A percentile compares a stretch with the other conserved stretches of the same genome.
phyloP scores from a whole-genome alignment of 1,139 yeast genomes.

The Yamadazyma diospyri region DNA sequence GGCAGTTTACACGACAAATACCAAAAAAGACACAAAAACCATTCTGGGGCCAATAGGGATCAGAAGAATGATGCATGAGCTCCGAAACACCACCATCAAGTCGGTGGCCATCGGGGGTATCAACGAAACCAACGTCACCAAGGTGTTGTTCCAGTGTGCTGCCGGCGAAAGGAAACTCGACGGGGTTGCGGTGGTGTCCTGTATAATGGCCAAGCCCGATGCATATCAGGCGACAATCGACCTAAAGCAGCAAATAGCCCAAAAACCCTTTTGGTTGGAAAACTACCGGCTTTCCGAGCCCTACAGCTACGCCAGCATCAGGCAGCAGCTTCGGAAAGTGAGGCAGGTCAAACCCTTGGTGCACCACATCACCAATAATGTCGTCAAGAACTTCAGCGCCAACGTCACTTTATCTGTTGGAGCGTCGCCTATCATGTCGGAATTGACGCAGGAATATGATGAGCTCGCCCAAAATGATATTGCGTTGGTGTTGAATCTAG shows the following conservation, averaged over 20 bases:
- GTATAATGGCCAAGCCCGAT: constrained; percentile 68
- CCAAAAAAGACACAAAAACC: constrained; percentile 55
- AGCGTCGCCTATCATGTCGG: constrained; percentile 93
- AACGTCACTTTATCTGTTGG: constrained; percentile 85
- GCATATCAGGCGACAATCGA: constrained; percentile 54
- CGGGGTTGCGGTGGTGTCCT: constrained; percentile 86
- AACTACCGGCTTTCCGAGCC: neutral
- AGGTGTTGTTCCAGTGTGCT: constrained; percentile 50
- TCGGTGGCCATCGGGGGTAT: constrained; percentile 89
- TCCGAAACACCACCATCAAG: constrained; percentile 37
- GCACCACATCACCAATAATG: constrained; percentile 86
- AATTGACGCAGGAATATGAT: constrained; percentile 59
- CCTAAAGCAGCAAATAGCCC: constrained; percentile 18
- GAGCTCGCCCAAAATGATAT: constrained; percentile 60
- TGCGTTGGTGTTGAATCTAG: constrained; percentile 69
- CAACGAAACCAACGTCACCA: constrained; percentile 58
- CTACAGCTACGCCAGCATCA: neutral
- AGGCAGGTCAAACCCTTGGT: constrained; percentile 49
- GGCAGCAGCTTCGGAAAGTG: constrained; percentile 9
- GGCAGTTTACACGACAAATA: constrained; percentile 68
- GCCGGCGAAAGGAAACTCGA: constrained; percentile 51
- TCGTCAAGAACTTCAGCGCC: constrained; percentile 87
- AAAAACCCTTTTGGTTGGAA: constrained; percentile 2
- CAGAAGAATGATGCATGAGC: constrained; percentile 47
- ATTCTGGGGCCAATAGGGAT: constrained; percentile 56